phyloP scores from a whole-genome alignment of 2,329 filamentous ascomycete genomes.

The Beauveria bassiana region DNA sequence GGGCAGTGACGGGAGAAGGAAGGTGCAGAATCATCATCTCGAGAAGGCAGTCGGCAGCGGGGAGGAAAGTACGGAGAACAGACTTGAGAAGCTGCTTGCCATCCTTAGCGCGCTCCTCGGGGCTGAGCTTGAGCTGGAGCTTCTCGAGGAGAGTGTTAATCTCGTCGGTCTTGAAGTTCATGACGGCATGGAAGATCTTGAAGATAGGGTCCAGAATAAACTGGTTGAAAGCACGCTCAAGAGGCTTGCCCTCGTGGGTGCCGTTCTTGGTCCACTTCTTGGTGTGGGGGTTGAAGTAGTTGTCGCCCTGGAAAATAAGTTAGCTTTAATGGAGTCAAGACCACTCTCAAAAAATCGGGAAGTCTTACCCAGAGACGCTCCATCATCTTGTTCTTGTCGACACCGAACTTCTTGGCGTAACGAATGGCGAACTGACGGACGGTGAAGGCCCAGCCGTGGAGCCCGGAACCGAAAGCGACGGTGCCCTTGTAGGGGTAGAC shows the following conservation, averaged over 20 bases:
- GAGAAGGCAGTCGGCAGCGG: conserved; percentile 92
- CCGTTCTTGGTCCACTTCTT: conserved; percentile 98
- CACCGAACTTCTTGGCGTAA: conserved; percentile 99
- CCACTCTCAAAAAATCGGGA: not conserved
- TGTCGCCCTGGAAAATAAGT: conserved; percentile 61
- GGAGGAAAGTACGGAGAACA: conserved; percentile 98
- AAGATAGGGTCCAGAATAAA: conserved; percentile 99
- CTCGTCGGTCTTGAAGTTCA: conserved; percentile 99
- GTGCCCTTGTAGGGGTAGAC: conserved; percentile 97
- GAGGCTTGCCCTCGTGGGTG: conserved; percentile 74
- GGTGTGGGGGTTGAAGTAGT: conserved; percentile 99
- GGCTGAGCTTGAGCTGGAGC: conserved; percentile 84
- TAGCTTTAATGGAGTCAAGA: not conserved
- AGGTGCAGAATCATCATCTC: conserved; percentile 99
- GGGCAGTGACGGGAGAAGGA: conserved; percentile 89
- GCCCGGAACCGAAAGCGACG: conserved; percentile 98
- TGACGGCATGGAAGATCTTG: conserved; percentile 93
- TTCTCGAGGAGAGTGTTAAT: conserved; percentile 76
- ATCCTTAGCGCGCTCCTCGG: conserved; percentile 86
- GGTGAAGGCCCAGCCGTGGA: conserved; percentile 99
- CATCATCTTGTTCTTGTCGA: conserved; percentile 99
- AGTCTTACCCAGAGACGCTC: conserved; percentile 89
- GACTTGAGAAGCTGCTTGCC: conserved; percentile 97
- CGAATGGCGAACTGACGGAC: conserved; percentile 91
- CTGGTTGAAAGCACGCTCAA: conserved; percentile 99